phyloP scores from a whole-genome alignment of 495 filamentous ascomycete genomes.

The Acidiella bohemica region DNA sequence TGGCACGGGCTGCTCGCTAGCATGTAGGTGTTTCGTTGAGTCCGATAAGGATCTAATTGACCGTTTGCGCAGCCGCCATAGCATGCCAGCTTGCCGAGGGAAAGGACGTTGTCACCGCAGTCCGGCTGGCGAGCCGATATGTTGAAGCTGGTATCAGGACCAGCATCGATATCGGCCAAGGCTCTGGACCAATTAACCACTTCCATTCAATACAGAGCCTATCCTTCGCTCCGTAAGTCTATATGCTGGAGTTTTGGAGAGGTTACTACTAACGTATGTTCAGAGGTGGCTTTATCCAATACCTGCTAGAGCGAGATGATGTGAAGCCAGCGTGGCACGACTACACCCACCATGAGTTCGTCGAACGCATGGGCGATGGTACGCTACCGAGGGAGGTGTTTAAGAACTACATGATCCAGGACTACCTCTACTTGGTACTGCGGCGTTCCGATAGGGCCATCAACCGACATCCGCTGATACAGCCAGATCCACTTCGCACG shows the following conservation, averaged over 20 bases:
- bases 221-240: slow-evolving; percentile 67
- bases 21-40: slow-evolving; percentile 41
- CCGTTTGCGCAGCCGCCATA: slow-evolving; percentile 51
- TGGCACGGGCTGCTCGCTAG: slow-evolving; percentile 89
- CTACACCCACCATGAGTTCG: slow-evolving; percentile 71
- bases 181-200: slow-evolving; percentile 85
- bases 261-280: background rate
- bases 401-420: slow-evolving; percentile 76
- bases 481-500: slow-evolving; percentile 68
- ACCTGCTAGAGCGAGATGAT: slow-evolving; percentile 61
- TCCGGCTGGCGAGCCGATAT: slow-evolving; percentile 59
- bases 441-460: background rate
- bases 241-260: background rate
- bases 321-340: slow-evolving; percentile 55
- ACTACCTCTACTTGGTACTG: slow-evolving; percentile 72
- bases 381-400: slow-evolving; percentile 59
- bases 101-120: slow-evolving; percentile 44
- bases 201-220: slow-evolving; percentile 73
- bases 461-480: slow-evolving; percentile 5
- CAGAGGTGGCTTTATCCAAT: slow-evolving; percentile 74
- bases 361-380: slow-evolving; percentile 58
- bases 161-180: slow-evolving; percentile 58
- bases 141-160: slow-evolving; percentile 73
- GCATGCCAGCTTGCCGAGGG: slow-evolving; percentile 68
- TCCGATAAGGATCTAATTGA: background rate